phyloP scores from a whole-genome alignment of 306 rosid genomes.

The Cicer cuneatum region DNA sequence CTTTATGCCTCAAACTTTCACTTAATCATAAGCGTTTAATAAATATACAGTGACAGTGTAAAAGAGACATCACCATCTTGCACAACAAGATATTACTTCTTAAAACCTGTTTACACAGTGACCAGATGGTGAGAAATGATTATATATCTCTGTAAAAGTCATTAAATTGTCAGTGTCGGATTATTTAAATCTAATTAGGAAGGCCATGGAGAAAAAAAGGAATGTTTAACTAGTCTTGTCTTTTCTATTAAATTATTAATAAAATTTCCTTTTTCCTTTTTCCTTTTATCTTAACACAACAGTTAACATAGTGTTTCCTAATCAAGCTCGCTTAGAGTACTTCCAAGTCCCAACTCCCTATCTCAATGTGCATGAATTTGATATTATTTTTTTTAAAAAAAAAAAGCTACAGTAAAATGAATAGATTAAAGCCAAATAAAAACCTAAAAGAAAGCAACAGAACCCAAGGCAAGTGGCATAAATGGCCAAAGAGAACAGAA shows the following conservation, averaged over 20 bases:
- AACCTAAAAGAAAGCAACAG: conserved; percentile 23
- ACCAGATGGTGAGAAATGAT: not conserved
- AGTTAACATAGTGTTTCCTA: not conserved
- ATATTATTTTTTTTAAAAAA: not conserved
- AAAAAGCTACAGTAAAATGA: conserved; percentile 29
- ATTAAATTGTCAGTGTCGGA: not conserved
- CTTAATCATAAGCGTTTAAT: not conserved
- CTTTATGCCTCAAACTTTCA: conserved; percentile 10
- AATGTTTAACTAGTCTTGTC: not conserved
- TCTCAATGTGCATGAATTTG: conserved; percentile 27
- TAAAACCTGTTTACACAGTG: not conserved
- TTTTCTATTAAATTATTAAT: conserved; percentile 22
- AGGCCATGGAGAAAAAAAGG: conserved; percentile 6
- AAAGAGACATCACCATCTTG: conserved; percentile 8
- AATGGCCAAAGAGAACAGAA: conserved; percentile 22
- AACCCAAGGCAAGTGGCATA: conserved; percentile 23
- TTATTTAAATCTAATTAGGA: conserved; percentile 2
- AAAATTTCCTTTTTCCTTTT: conserved; percentile 7
- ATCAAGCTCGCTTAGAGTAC: conserved; percentile 26
- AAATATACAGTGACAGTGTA: conserved; percentile 6
- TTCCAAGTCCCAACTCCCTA: conserved; percentile 28
- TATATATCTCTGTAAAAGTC: not conserved
- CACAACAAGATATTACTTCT: not conserved
- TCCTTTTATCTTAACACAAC: conserved; percentile 17
- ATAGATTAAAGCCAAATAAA: conserved; percentile 26